Evolutionary conservation across 2,329 filamentous ascomycete genomes (phyloP), one percentile per base, ranked within the genome.

Genomic region (Xylariaceae sp.): DNA sequence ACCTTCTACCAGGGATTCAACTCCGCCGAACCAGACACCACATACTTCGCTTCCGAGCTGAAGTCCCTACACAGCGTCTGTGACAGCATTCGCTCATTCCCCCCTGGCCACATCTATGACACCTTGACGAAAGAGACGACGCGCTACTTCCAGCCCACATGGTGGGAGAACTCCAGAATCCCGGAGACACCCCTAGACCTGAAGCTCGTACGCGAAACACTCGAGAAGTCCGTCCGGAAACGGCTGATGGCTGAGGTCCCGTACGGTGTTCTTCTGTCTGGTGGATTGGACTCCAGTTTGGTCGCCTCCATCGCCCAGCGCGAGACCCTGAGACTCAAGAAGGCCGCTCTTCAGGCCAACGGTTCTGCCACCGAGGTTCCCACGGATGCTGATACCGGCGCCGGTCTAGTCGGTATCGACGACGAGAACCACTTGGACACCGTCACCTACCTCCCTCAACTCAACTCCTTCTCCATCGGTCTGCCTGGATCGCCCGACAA

Each of bases 391-490:
- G 82, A 87, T 65, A 78, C 78, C 56, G 83, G 83, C 62, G 86
- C 88, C 70, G 85, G 90, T 53, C 82, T 97, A 51, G 93, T 97
- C 61, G 94, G 94, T 70, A 95, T 99, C 69, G 94, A 97, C 70
- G 92, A 96, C 72, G 85, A 93, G 60, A 88, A 96, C 80, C 85
- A 93, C 72, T 79, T 97, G 62, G 91, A 88, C 53, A 96, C 92
- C 11, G 85, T 96, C 64, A 94, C 92, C 57, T 90, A 94, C 71
- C 86, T 97, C 57, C 92, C 93, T 42, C 90, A 97, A 76, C 86
- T 99, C 75, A 95, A 97, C 85, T 97, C 92, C 13, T 99, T 99
- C 82, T 99, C 94, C 13, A 99, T 99, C 67, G 94, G 94, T 72
- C 86, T 99, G 42, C 92, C 93, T 6, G 90, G 88, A 67, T 90